Percentiles rank a stretch among this genome's conserved stretches.
Conservation (phyloP, 31 red algal species). For the Endocladia muricata region DNA sequence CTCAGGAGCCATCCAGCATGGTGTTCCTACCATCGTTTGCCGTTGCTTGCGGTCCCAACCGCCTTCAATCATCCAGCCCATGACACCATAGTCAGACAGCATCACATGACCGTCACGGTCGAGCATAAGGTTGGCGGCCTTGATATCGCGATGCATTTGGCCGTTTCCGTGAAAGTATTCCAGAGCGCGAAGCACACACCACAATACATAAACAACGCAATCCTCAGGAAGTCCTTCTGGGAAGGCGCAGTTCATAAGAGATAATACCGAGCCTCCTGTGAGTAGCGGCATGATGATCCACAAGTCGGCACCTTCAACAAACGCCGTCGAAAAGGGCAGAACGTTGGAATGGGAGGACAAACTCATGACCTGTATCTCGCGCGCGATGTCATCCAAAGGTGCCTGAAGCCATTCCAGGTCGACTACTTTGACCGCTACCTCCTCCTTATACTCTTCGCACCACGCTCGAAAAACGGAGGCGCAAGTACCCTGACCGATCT, state of each 20-base stretch:
- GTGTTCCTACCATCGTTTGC: conserved; percentile 98
- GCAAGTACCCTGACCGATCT: conserved; percentile 87
- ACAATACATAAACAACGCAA: conserved; percentile 76
- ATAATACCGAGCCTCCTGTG: conserved; percentile 81
- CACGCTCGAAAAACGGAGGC: conserved; percentile 81
- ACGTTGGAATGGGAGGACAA: conserved; percentile 95
- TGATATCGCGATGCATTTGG: conserved; percentile 98
- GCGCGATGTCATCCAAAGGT: conserved; percentile 82
- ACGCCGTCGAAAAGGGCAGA: conserved; percentile 91
- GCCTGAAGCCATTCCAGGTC: conserved; percentile 90
- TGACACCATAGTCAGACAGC: conserved; percentile 90
- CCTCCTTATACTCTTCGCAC: conserved; percentile 75
- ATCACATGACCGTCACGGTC: conserved; percentile 73
- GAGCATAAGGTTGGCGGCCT: conserved; percentile 92
- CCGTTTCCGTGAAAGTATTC: conserved; percentile 91
- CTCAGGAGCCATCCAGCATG: conserved; percentile 98
- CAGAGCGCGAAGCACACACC: conserved; percentile 75
- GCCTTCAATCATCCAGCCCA: conserved; percentile 97
- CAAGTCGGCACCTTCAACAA: conserved; percentile 75
- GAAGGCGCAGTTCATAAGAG: conserved; percentile 67
- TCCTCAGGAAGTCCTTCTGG: conserved; percentile 75
- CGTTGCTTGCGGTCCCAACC: conserved; percentile 77
- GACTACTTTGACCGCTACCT: conserved; percentile 93
- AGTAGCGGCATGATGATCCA: conserved; percentile 99
- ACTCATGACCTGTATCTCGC: conserved; percentile 97